These are phyloP conservation scores for Pseudogymnoascus sp. DNA, from an alignment of 2,329 filamentous ascomycete genomes.

Conservation along the genomic window DNA sequence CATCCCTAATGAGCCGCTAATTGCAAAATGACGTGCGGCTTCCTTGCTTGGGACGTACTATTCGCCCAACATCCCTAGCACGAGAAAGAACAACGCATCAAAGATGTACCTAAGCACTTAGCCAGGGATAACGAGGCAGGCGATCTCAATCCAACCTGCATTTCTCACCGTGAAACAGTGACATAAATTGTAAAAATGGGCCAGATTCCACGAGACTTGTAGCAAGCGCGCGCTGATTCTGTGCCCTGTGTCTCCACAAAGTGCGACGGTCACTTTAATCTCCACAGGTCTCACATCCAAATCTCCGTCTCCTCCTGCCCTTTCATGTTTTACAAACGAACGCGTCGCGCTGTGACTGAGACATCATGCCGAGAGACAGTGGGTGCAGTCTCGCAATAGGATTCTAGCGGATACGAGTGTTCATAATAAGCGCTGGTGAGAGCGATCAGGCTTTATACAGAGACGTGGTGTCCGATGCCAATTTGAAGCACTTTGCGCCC, in stretches of 20 bases:
- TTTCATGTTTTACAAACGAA: slow-evolving; percentile 6
- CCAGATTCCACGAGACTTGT: background rate
- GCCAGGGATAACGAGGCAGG: background rate
- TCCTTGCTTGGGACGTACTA: background rate
- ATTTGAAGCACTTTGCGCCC: background rate
- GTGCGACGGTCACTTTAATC: slow-evolving; percentile 6
- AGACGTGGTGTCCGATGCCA: background rate
- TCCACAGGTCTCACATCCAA: slow-evolving; percentile 8
- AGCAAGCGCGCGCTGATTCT: background rate
- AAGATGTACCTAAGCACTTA: background rate
- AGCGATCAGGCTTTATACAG: background rate
- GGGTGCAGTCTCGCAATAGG: background rate
- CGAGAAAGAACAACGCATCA: slow-evolving; percentile 9
- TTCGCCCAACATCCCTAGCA: background rate
- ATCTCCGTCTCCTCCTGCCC: background rate
- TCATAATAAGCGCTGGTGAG: background rate
- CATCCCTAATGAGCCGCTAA: background rate
- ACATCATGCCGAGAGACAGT: slow-evolving; percentile 1
- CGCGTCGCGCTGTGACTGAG: slow-evolving; percentile 7
- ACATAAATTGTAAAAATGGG: slow-evolving; percentile 5
- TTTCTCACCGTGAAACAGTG: slow-evolving; percentile 3
- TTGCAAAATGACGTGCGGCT: background rate
- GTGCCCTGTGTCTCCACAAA: background rate
- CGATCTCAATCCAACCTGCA: slow-evolving; percentile 5
- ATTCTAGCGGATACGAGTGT: background rate